phyloP scores from a whole-genome alignment of 2,329 filamentous ascomycete species.

The Aspergillus tubingensis region DNA sequence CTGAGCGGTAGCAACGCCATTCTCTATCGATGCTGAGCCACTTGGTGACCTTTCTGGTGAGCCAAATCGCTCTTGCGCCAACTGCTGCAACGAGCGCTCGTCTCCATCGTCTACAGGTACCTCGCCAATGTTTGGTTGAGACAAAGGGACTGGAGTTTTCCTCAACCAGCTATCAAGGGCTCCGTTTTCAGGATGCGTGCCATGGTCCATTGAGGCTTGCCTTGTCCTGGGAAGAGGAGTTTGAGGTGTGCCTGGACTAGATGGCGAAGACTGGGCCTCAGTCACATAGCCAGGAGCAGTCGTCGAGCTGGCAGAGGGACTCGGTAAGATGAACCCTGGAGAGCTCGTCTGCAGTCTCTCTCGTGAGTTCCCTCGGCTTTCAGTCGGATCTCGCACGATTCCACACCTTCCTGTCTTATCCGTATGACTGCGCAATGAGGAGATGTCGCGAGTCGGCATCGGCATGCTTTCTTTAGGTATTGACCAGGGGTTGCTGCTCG shows the following conservation, averaged over 20 bases:
- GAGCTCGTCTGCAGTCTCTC: background rate
- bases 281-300: conserved; percentile 9
- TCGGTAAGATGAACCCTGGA: conserved; percentile 16
- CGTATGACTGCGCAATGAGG: background rate
- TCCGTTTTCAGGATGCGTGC: conserved; percentile 26
- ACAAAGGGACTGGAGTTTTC: conserved; percentile 13
- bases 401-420: background rate
- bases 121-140: background rate
- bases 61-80: conserved; percentile 20
- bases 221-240: background rate
- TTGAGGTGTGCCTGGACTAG: background rate
- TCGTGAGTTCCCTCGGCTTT: background rate
- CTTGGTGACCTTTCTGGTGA: background rate
- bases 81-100: conserved; percentile 11
- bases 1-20: background rate
- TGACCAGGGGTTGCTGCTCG: conserved; percentile 38
- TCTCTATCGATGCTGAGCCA: background rate
- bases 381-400: background rate
- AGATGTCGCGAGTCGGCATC: background rate
- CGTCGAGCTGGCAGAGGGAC: conserved; percentile 18
- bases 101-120: background rate
- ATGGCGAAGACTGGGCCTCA: conserved; percentile 12
- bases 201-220: conserved; percentile 20
- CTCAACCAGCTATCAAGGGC: conserved; percentile 37
- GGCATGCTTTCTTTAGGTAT: conserved; percentile 36